A percentile compares a stretch with the other conserved stretches of the same genome.
These are phyloP conservation scores for Drechslerella dactyloides DNA, from an alignment of 2,329 filamentous ascomycete species.

Conservation along the genomic window DNA sequence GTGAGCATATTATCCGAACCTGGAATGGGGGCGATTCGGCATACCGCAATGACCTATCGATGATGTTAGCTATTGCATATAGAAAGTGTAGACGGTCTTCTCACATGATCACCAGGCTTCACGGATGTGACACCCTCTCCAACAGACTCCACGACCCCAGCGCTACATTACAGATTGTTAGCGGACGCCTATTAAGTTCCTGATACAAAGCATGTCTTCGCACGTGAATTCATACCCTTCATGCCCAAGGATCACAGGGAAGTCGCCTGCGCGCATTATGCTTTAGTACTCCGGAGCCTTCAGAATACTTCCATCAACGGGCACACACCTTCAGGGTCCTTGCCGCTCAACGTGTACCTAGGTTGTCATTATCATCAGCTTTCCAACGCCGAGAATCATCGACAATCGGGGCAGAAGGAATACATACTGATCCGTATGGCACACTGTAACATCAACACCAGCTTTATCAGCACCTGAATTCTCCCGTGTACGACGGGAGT, in stretches of 20 bases:
- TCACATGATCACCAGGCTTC: conserved; percentile 83
- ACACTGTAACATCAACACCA: conserved; percentile 64
- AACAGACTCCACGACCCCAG: conserved; percentile 88
- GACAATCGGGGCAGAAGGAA: not conserved
- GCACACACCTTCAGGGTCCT: conserved; percentile 81
- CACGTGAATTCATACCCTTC: conserved; percentile 63
- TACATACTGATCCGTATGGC: conserved; percentile 79
- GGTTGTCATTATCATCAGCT: conserved; percentile 6
- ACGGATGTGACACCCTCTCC: conserved; percentile 94
- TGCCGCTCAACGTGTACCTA: conserved; percentile 92
- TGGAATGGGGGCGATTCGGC: not conserved
- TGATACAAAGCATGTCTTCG: not conserved
- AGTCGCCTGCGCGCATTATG: conserved; percentile 9
- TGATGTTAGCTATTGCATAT: not conserved
- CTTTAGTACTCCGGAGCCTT: conserved; percentile 1
- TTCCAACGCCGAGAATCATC: too few relatives aligned
- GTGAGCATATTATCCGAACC: conserved; percentile 2
- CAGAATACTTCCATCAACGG: not conserved
- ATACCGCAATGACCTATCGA: conserved; percentile 41
- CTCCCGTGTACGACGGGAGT: not conserved
- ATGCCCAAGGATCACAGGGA: conserved; percentile 86
- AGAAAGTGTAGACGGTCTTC: conserved; percentile 57
- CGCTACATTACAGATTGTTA: conserved; percentile 59
- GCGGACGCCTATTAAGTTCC: not conserved
- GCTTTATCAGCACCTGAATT: conserved; percentile 11